Evolutionary conservation across 495 filamentous ascomycete genomes (phyloP), one percentile per base, ranked within the genome.

Genomic region (Aspergillus leporis): DNA sequence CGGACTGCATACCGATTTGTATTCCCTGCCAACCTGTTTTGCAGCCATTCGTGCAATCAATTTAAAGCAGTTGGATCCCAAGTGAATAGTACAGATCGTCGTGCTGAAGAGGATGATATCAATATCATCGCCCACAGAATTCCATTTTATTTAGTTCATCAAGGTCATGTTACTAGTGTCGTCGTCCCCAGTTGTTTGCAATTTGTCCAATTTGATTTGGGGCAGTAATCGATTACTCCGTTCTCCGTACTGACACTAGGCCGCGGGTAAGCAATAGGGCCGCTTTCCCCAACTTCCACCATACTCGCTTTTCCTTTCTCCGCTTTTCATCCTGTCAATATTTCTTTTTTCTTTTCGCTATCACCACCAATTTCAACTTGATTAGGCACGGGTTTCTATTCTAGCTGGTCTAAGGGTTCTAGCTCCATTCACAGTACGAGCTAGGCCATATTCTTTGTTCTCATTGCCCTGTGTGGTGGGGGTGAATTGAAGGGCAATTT

Each of bases 211-310:
- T 21, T 21, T 52, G 30, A 53, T 53, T 53, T n/a, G 50, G 28
- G 18, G 18, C 30, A 21, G 7, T 5, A 21, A 47, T 47, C 43
- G 43, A 19, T 40, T 40, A 8, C 32, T 23, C 51, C 48, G 8
- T 32, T 4, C 9, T 51, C 48, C n/a, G 25, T 51, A 34, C 14
- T 21, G 25, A 31, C 25, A 51, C 31, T 46, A 58, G 43, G 25
- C 51, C 60, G 58, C 65, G 65, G 65, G 58, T 67, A 67, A 62
- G 61, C 58, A 49, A 60, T 63, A 45, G 31, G 45, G 22, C 34
- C 58, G 46, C 22, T 31, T 43, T 54, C 63, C 61, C 59, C 56
- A 56, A 57, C 52, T 55, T 66, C 53, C 59, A 56, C 36, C 19
- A 21, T 46, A 36, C 56, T 30, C 57, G 40, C 38, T 56, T 60